phyloP scores from a whole-genome alignment of 495 filamentous ascomycete genomes.

The Penicillium verhagenii region DNA sequence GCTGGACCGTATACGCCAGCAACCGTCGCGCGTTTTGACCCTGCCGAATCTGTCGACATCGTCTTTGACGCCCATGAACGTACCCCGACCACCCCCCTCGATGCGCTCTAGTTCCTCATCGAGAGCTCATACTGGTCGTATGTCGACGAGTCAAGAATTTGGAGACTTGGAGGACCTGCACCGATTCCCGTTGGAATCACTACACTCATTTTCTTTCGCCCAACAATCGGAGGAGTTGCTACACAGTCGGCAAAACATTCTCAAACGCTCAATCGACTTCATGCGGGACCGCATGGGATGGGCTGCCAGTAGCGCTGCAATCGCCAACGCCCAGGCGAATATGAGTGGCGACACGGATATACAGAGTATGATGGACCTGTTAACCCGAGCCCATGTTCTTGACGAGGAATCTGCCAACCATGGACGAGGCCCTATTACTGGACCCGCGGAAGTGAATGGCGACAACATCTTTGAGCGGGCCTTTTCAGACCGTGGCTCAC shows the following conservation, averaged over 20 bases:
- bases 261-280: constrained; percentile 95
- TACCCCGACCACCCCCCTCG: constrained; percentile 62
- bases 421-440: constrained; percentile 65
- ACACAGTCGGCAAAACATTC: constrained; percentile 85
- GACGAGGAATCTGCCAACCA: constrained; percentile 49
- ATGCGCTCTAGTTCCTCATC: constrained; percentile 50
- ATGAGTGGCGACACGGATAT: constrained; percentile 79
- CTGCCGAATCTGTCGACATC: constrained; percentile 64
- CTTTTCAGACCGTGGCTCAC: constrained; percentile 52
- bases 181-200: constrained; percentile 89
- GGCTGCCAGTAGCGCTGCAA: constrained; percentile 60
- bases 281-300: constrained; percentile 93
- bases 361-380: constrained; percentile 85
- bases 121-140: constrained; percentile 52
- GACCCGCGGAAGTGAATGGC: constrained; percentile 65
- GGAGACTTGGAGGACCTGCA: constrained; percentile 83
- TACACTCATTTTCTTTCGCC: constrained; percentile 98
- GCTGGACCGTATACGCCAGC: constrained; percentile 88
- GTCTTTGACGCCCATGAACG: constrained; percentile 49
- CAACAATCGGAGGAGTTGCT: constrained; percentile 91
- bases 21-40: constrained; percentile 62
- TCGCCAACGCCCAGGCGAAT: constrained; percentile 79
- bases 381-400: constrained; percentile 74
- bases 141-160: constrained; percentile 62
- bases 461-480: constrained; percentile 80